Base-by-base conservation (phyloP, 208 protist species). In the Lotmaria passim region DNA sequence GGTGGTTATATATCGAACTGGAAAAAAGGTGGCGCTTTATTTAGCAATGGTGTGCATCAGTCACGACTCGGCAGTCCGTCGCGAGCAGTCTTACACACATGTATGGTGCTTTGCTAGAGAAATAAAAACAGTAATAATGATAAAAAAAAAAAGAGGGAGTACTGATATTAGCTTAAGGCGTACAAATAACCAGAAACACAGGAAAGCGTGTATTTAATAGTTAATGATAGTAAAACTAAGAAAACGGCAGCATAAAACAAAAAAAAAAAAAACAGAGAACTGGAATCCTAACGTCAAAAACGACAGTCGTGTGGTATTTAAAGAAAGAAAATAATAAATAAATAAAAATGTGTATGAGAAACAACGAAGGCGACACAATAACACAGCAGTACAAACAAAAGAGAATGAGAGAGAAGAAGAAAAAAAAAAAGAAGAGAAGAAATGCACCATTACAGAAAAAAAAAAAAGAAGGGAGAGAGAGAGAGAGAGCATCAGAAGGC, bases 51-150 rank as follows among this genome's bases (percentile, higher is more conserved):
- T 21, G 6, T 4, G 24, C 43, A 2, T 15, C 33, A 8, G 59
- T 64, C 59, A 64, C 59, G 59, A 53, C 59, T 53, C 24, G 59
- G 59, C 17, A 64, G 44, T 64, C 59, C 59, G 44, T 26, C 59
- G 59, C 30, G 59, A 23, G 41, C 31, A 41, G 59, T 64, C 43
- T 64, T 30, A 53, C 59, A 64, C 59, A 64, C 59, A 64, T 64
- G 59, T 31, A 64, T 64, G 31, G 48, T 21, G 14, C 21, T 24
- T 17, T 15, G 44, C 44, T 60, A 60, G 47, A 44, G 19, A 7
- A 61, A 48, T 10, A 17, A 30, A 30, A 59, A 30, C 24, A 5
- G 6, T 31, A 33, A 33, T 31, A 26, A 31, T 17, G 21, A 31
- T 6, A 53, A 26, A 53, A 31, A 33, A 53, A 53, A 53, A 53